A percentile compares a stretch with the other conserved stretches of the same genome.
These are phyloP conservation scores for Didymella sp. DNA, from an alignment of 2,329 filamentous ascomycete species.

Conservation along the genomic window DNA sequence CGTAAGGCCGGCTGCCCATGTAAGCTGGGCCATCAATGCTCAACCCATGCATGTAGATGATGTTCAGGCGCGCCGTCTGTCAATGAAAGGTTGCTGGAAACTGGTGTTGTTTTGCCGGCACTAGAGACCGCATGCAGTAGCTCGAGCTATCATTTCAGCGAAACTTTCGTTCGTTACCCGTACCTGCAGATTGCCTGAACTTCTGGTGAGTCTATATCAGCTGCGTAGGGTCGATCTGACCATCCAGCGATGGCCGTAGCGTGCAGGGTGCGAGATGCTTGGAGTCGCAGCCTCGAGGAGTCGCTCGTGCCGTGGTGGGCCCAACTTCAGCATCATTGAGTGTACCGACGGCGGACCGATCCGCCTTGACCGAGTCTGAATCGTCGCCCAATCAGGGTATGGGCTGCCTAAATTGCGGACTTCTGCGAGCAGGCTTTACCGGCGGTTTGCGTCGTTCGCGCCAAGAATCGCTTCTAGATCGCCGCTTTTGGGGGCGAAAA, in stretches of 20 bases:
- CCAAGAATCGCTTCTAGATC: background rate
- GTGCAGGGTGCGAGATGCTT: background rate
- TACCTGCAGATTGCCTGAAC: conserved; percentile 1
- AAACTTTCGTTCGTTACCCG: background rate
- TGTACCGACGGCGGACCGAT: conserved; percentile 1
- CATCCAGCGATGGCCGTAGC: background rate
- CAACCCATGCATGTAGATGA: background rate
- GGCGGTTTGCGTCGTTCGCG: background rate
- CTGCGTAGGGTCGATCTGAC: background rate
- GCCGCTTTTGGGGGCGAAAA: background rate
- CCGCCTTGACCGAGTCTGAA: background rate
- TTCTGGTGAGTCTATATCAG: background rate
- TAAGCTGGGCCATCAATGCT: background rate
- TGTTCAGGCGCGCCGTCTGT: conserved; percentile 1
- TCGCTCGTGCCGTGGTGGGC: background rate
- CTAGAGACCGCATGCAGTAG: conserved; percentile 1
- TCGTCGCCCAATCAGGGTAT: background rate
- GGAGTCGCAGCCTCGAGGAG: background rate
- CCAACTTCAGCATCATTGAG: background rate
- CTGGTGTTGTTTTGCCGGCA: background rate
- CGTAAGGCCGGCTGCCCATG: background rate
- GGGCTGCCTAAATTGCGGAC: background rate
- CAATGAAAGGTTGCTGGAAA: background rate
- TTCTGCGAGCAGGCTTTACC: background rate
- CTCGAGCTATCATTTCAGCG: background rate